Evolutionary conservation across 345 rosid species (phyloP).

Genomic region (Boechera stricta): DNA sequence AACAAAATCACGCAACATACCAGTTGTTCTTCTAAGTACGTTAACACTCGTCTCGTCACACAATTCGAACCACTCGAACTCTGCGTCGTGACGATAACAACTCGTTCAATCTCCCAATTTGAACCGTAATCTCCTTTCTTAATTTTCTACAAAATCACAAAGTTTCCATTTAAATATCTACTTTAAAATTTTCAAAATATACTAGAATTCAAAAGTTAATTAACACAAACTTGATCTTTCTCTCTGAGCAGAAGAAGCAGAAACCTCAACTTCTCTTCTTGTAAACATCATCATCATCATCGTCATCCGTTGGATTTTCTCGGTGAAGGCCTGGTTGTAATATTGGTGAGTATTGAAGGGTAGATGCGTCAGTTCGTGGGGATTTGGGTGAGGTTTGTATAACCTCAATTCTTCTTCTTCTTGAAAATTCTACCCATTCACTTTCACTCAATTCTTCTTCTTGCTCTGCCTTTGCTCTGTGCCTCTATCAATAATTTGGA

Average conservation of each 20-base stretch:
- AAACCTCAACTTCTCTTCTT: constrained; percentile 38
- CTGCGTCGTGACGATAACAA: too few relatives aligned
- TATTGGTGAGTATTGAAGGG: constrained; percentile 27
- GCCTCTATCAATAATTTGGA: too few relatives aligned
- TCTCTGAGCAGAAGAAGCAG: constrained; percentile 35
- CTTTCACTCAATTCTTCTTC: too few relatives aligned
- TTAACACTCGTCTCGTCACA: too few relatives aligned
- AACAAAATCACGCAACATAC: too few relatives aligned
- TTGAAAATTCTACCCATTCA: too few relatives aligned
- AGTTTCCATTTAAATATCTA: neutral
- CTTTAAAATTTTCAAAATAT: too few relatives aligned
- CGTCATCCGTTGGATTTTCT: constrained; percentile 1
- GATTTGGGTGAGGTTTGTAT: constrained; percentile 29
- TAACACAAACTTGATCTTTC: constrained; percentile 44
- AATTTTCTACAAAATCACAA: constrained; percentile 34
- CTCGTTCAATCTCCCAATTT: too few relatives aligned
- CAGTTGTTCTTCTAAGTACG: too few relatives aligned
- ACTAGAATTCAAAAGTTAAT: neutral
- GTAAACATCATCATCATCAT: constrained; percentile 28
- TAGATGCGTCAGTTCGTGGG: constrained; percentile 3
- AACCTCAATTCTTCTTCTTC: too few relatives aligned
- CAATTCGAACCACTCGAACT: too few relatives aligned
- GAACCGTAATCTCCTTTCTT: constrained; percentile 26
- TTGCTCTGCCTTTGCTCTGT: too few relatives aligned
- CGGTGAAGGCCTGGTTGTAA: constrained; percentile 27